Conservation (phyloP, 2,329 filamentous ascomycete genomes). For the Botryosphaeria dothidea region DNA sequence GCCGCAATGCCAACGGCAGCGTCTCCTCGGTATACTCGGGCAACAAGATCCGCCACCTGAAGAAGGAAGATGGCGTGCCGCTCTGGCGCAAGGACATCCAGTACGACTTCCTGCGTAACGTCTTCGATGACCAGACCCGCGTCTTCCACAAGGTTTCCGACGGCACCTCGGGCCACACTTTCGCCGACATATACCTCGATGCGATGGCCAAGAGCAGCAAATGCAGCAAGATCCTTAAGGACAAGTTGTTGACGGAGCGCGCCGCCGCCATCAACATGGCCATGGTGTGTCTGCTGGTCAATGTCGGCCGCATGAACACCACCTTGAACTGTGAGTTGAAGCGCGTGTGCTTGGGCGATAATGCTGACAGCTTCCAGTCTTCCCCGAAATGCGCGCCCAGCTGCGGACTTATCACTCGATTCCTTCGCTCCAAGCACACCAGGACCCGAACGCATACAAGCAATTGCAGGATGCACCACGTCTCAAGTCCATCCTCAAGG, state of each 20-base stretch:
- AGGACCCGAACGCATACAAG: constrained; percentile 95
- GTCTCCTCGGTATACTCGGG: constrained; percentile 68
- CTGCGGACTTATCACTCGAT: constrained; percentile 97
- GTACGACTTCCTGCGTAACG: constrained; percentile 77
- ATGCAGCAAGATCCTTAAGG: constrained; percentile 96
- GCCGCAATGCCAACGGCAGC: constrained; percentile 65
- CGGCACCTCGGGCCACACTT: constrained; percentile 69
- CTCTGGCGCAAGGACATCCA: constrained; percentile 87
- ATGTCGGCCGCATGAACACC: constrained; percentile 98
- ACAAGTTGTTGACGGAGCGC: constrained; percentile 90
- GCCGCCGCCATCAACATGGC: constrained; percentile 96
- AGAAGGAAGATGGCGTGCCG: constrained; percentile 86
- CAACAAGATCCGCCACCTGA: constrained; percentile 80
- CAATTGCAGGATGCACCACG: constrained; percentile 95
- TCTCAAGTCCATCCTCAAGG: constrained; percentile 95
- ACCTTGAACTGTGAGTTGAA: constrained; percentile 81
- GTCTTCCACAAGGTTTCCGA: constrained; percentile 95
- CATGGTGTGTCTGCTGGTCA: constrained; percentile 97
- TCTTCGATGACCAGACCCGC: constrained; percentile 72
- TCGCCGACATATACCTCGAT: constrained; percentile 96
- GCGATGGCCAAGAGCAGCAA: constrained; percentile 99
- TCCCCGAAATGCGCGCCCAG: constrained; percentile 98
- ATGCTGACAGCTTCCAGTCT: constrained; percentile 62
- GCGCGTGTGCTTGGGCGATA: not conserved
- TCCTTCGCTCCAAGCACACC: constrained; percentile 89